A percentile compares a stretch with the other conserved stretches of the same genome.
Evolutionary conservation across 208 protist genomes (phyloP).

Genomic region (Trypanosoma scelopori): DNA sequence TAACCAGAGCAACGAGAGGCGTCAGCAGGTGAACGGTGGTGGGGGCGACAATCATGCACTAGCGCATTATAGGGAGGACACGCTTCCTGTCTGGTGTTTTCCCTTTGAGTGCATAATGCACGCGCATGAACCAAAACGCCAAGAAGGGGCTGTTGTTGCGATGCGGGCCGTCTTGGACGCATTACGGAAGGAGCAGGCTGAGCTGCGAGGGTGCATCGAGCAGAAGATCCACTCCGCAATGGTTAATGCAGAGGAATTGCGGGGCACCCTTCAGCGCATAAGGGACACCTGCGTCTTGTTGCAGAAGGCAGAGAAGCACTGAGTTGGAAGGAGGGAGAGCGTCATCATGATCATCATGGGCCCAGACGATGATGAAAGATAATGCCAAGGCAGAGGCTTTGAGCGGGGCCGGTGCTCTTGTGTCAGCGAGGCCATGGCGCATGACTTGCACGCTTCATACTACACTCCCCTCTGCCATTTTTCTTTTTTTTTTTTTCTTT

Average conservation of each 20-base stretch:
- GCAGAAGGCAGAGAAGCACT: conserved; percentile 5
- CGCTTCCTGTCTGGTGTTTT: conserved; percentile 26
- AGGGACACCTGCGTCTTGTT: conserved; percentile 39
- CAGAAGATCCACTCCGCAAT: conserved; percentile 32
- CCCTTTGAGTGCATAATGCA: conserved; percentile 33
- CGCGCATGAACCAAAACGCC: conserved; percentile 22
- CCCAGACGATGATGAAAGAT: background rate
- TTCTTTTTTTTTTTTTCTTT: conserved; percentile 14
- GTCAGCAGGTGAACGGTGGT: too few relatives aligned
- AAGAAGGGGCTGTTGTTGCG: conserved; percentile 18
- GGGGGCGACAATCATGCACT: background rate
- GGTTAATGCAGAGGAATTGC: conserved; percentile 34
- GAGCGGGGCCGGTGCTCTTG: background rate
- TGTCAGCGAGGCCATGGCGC: background rate
- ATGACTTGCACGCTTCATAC: background rate
- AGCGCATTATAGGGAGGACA: background rate
- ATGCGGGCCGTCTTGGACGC: conserved; percentile 36
- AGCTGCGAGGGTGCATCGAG: conserved; percentile 38
- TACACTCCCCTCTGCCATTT: background rate
- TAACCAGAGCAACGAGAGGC: too few relatives aligned
- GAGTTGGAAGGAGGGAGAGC: background rate
- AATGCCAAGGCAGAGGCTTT: background rate
- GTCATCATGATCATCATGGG: too few relatives aligned
- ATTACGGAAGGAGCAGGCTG: conserved; percentile 50
- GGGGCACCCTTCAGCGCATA: conserved; percentile 33